phyloP scores from a whole-genome alignment of 768 basidiomycete genomes.

The Amanita brunnescens region DNA sequence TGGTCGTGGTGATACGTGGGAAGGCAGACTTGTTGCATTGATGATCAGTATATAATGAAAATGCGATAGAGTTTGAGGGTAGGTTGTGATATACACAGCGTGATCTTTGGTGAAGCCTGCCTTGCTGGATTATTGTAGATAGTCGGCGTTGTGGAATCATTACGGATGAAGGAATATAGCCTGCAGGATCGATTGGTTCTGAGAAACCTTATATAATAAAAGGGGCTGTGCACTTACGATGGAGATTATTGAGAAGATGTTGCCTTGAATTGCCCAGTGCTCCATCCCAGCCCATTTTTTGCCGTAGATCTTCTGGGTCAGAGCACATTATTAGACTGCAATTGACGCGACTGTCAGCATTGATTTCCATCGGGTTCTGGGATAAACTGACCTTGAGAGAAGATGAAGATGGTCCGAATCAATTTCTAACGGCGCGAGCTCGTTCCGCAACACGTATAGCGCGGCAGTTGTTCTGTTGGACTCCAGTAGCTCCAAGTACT shows the following conservation, averaged over 20 bases:
- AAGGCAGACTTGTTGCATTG: constrained; percentile 74
- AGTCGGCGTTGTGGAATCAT: constrained; percentile 94
- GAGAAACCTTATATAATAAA: neutral
- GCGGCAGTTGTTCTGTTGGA: constrained; percentile 72
- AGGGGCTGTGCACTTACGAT: constrained; percentile 45
- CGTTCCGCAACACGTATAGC: constrained; percentile 76
- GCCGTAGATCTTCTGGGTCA: constrained; percentile 72
- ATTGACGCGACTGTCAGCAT: constrained; percentile 12
- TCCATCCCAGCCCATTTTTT: constrained; percentile 85
- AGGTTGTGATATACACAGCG: constrained; percentile 85
- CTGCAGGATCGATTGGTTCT: constrained; percentile 30
- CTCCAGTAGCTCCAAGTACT: constrained; percentile 91
- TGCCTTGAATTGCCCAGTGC: constrained; percentile 71
- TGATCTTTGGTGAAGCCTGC: constrained; percentile 69
- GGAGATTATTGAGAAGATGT: constrained; percentile 67
- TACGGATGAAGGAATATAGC: constrained; percentile 79
- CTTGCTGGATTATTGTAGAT: constrained; percentile 76
- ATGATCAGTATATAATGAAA: constrained; percentile 87
- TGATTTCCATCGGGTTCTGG: constrained; percentile 8
- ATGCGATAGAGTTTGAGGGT: constrained; percentile 43
- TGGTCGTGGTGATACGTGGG: constrained; percentile 77
- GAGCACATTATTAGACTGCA: constrained; percentile 88
- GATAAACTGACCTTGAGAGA: constrained; percentile 63
- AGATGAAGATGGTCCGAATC: constrained; percentile 78
- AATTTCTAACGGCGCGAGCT: constrained; percentile 75